Evolutionary conservation across 768 basidiomycete genomes (phyloP), one percentile per base, ranked within the genome.

Genomic region (Pleurotus tuoliensis): DNA sequence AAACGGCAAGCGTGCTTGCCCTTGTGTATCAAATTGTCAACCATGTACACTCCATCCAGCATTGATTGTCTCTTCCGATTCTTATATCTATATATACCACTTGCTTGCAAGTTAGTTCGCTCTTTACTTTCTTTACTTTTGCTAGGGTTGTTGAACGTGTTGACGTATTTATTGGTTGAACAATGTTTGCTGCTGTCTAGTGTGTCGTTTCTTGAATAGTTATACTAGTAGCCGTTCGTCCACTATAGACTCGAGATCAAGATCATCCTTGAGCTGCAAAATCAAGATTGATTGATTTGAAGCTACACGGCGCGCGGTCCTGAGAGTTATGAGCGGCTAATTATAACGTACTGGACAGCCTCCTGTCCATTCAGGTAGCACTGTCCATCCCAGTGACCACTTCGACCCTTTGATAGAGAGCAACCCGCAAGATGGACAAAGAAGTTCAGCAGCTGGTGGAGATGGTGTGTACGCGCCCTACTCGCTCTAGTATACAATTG

Each of bases 401-500:
- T 5, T 0, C 44, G 43, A 48, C 50, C 30, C 30, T 34, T 34
- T 34, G 30, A 34, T 34, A 34, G 9, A 34, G 30, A 34, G 30
- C 30, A 34, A 11, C 30, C 30, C 30, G 9, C 30, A 34, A 44
- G 56, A 73, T 84, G 83, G 78, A 84, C 47, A 75, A 66, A 59
- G 76, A 83, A 62, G 69, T 86, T 4, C 70, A 74, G 56, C 86
- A 88, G 62, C 76, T 90, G n/a, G 76, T 87, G 4, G 82, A 83
- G 59, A 84, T 83, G 81, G 81, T 80, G 62, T 62, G 15, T 43
- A 56, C 20, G 22, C 56, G 25, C 20, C 54, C 13, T 16, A 18
- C 46, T 18, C 47, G 38, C 40, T 15, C 44, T 38, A 47, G 45
- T 9, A 51, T 25, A 12, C 34, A n/a, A 39, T 44, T 55, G 54